Conservation (phyloP, 2,329 filamentous ascomycete genomes). For the Cladophialophora yegresii region DNA sequence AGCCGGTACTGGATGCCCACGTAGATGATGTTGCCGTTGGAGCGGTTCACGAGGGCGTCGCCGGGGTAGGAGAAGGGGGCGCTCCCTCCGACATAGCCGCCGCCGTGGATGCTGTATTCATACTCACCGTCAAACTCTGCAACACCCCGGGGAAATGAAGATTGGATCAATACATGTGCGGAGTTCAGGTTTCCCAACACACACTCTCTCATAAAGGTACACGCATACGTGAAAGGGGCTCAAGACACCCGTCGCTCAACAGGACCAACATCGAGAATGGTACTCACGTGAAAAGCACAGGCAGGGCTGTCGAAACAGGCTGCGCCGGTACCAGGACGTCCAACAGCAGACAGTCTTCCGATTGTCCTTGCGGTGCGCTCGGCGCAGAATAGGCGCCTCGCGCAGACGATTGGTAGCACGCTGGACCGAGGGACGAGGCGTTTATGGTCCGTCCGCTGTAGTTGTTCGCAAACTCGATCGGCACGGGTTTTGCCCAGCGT, state of each 20-base stretch:
- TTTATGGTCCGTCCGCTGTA: constrained; percentile 23
- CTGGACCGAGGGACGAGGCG: constrained; percentile 18
- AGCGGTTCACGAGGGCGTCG: constrained; percentile 30
- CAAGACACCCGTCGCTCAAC: not conserved
- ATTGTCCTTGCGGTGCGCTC: constrained; percentile 16
- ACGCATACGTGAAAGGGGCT: not conserved
- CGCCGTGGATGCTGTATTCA: constrained; percentile 32
- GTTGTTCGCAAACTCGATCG: constrained; percentile 25
- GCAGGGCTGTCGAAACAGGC: constrained; percentile 19
- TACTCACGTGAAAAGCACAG: constrained; percentile 32
- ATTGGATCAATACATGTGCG: not conserved
- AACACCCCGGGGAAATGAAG: not conserved
- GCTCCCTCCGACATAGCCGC: constrained; percentile 34
- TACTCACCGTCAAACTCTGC: constrained; percentile 7
- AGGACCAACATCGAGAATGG: not conserved
- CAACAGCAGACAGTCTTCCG: constrained; percentile 23
- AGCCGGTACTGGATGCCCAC: constrained; percentile 78
- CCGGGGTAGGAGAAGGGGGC: constrained; percentile 25
- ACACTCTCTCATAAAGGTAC: not conserved
- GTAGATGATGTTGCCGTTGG: constrained; percentile 53
- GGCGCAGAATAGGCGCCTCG: constrained; percentile 7
- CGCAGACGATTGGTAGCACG: constrained; percentile 18
- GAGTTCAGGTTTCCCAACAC: not conserved
- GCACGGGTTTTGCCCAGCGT: constrained; percentile 22
- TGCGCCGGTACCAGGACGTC: constrained; percentile 18